These are phyloP conservation scores for Cyberlindnera petersonii DNA, from an alignment of 805 yeast species.

Conservation along the genomic window DNA sequence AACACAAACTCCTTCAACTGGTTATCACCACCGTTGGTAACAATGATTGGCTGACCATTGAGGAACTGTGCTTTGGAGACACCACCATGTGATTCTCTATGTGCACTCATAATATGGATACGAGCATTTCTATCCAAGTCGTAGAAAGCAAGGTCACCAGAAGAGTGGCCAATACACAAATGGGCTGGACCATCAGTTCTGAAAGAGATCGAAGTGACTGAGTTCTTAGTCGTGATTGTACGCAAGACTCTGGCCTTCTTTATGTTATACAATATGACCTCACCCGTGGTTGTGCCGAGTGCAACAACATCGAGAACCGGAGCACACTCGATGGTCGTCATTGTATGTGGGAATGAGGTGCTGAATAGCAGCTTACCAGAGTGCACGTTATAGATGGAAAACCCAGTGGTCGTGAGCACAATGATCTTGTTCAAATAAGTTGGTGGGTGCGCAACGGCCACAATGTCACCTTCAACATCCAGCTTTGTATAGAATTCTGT, in stretches of 20 bases:
- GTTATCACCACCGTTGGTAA: slow-evolving; percentile 90
- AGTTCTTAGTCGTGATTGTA: slow-evolving; percentile 39
- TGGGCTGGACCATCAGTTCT: slow-evolving; percentile 89
- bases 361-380: slow-evolving; percentile 69
- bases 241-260: slow-evolving; percentile 57
- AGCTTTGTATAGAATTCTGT: slow-evolving; percentile 69
- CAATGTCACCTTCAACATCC: slow-evolving; percentile 62
- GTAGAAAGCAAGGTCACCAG: slow-evolving; percentile 83
- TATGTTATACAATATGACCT: slow-evolving; percentile 60
- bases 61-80: slow-evolving; percentile 69
- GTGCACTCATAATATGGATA: slow-evolving; percentile 72
- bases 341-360: slow-evolving; percentile 47
- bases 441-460: slow-evolving; percentile 74
- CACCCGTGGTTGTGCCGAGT: slow-evolving; percentile 68
- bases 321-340: slow-evolving; percentile 72
- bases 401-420: slow-evolving; percentile 65
- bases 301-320: slow-evolving; percentile 87
- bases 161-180: slow-evolving; percentile 68
- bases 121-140: slow-evolving; percentile 71
- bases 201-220: slow-evolving; percentile 65
- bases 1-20: slow-evolving; percentile 85
- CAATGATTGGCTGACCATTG: slow-evolving; percentile 87
- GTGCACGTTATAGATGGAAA: slow-evolving; percentile 68
- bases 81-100: slow-evolving; percentile 72
- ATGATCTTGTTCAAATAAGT: slow-evolving; percentile 88